Conservation (phyloP, 208 protist genomes). For the Leishmania amazonensis region DNA sequence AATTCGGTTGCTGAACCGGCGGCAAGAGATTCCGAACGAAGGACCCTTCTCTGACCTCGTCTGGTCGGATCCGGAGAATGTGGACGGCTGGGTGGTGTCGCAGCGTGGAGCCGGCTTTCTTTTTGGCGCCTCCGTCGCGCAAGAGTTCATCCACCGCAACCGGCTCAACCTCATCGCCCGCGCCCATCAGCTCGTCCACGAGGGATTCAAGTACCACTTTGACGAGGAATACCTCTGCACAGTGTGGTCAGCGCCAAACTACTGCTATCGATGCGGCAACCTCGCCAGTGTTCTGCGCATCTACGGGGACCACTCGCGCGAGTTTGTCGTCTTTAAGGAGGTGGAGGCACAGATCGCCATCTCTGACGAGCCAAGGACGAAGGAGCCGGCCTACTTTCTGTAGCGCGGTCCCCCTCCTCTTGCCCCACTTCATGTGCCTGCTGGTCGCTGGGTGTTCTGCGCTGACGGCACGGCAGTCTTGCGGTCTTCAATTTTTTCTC, state of each 20-base stretch:
- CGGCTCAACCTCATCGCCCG: conserved; percentile 81
- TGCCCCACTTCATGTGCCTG: neutral
- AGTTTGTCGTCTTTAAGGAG: conserved; percentile 86
- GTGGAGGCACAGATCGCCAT: conserved; percentile 60
- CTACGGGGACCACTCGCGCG: conserved; percentile 84
- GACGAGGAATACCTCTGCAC: conserved; percentile 90
- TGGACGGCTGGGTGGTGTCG: conserved; percentile 81
- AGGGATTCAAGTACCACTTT: conserved; percentile 93
- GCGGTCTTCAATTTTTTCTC: neutral
- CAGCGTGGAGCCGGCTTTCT: conserved; percentile 88
- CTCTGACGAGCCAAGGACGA: conserved; percentile 35
- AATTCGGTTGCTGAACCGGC: conserved; percentile 79
- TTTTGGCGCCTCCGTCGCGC: conserved; percentile 76
- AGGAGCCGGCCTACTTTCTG: conserved; percentile 74
- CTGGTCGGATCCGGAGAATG: conserved; percentile 90
- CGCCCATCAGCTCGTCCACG: conserved; percentile 91
- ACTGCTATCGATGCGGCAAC: conserved; percentile 98
- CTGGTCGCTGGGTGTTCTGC: neutral
- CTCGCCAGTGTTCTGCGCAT: conserved; percentile 93
- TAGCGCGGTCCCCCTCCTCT: conserved; percentile 17
- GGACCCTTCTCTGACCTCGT: conserved; percentile 87
- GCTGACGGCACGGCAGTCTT: neutral
- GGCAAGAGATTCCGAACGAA: conserved; percentile 89
- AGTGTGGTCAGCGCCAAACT: conserved; percentile 99
- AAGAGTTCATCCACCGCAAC: conserved; percentile 89